phyloP scores from a whole-genome alignment of 2,329 filamentous ascomycete genomes.

The Arthrobotrys entomopaga region DNA sequence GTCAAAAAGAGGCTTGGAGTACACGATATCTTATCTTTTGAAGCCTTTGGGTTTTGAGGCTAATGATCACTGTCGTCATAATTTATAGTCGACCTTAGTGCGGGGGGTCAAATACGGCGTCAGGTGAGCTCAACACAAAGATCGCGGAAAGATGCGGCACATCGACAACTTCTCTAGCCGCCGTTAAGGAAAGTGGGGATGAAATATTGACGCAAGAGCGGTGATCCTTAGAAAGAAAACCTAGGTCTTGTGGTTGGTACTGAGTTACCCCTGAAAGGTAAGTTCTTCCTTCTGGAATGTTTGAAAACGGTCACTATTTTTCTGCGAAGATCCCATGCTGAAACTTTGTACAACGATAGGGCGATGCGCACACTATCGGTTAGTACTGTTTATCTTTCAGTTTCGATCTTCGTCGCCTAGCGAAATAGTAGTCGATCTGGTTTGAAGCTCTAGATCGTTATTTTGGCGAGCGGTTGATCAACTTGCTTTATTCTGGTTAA shows the following conservation, averaged over 20 bases:
- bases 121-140: constrained; percentile 53
- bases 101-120: constrained; percentile 41
- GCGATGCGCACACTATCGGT: constrained; percentile 54
- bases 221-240: constrained; percentile 49
- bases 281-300: constrained; percentile 39
- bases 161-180: constrained; percentile 18
- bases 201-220: constrained; percentile 35
- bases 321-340: constrained; percentile 19
- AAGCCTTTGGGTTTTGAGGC: constrained; percentile 8
- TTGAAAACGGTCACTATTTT: constrained; percentile 16
- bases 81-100: constrained; percentile 46
- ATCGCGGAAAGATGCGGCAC: constrained; percentile 38
- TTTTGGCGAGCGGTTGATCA: constrained; percentile 10
- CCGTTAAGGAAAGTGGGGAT: constrained; percentile 6
- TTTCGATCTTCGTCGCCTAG: constrained; percentile 14
- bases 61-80: constrained; percentile 54
- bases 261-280: constrained; percentile 56
- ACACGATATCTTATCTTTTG: constrained; percentile 5
- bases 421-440: constrained; percentile 37
- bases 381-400: constrained; percentile 28
- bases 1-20: constrained; percentile 11
- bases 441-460: constrained; percentile 45
- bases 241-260: constrained; percentile 56
- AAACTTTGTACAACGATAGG: constrained; percentile 51
- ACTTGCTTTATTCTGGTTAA: constrained; percentile 26